These are phyloP conservation scores for Leersia perrieri DNA, from an alignment of 176 grass and related monocot species.

Conservation along the genomic window DNA sequence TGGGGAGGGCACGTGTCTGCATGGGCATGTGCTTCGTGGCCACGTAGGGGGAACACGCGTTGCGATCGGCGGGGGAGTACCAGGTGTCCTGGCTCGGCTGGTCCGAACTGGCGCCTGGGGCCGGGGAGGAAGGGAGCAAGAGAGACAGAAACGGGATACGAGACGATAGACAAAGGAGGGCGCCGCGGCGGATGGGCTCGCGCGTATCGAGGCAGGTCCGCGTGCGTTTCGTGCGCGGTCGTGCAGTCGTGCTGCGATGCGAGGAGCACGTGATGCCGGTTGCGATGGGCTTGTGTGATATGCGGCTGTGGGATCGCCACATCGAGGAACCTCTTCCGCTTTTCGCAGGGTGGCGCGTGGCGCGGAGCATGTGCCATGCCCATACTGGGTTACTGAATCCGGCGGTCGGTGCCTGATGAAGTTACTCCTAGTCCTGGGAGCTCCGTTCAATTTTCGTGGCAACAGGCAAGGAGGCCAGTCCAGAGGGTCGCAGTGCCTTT, in stretches of 20 bases:
- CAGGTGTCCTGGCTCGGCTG: slow-evolving; percentile 22
- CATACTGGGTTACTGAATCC: no score
- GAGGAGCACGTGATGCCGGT: not conserved
- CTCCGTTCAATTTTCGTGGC: no score
- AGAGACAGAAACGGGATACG: not conserved
- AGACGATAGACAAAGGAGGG: not conserved
- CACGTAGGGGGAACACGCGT: slow-evolving; percentile 47
- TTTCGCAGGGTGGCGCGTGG: slow-evolving; percentile 28
- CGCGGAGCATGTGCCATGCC: not conserved
- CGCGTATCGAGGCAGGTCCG: not conserved
- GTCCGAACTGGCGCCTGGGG: not conserved
- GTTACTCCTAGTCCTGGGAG: no score
- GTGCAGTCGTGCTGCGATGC: not conserved
- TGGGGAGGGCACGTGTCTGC: slow-evolving; percentile 26
- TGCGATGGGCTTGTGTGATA: not conserved
- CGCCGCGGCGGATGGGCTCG: not conserved
- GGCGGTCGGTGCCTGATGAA: no score
- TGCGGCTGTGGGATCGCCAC: not conserved
- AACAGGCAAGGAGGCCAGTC: no score
- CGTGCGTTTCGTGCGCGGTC: not conserved
- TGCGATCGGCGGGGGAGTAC: not conserved
- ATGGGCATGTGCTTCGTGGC: not conserved
- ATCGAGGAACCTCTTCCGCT: slow-evolving; percentile 26
- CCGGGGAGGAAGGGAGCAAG: not conserved
- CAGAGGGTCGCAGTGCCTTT: no score